Evolutionary conservation across 805 yeast genomes (phyloP), one percentile per base, ranked within the genome.

Genomic region (Barnettozyma wickerhamii): DNA sequence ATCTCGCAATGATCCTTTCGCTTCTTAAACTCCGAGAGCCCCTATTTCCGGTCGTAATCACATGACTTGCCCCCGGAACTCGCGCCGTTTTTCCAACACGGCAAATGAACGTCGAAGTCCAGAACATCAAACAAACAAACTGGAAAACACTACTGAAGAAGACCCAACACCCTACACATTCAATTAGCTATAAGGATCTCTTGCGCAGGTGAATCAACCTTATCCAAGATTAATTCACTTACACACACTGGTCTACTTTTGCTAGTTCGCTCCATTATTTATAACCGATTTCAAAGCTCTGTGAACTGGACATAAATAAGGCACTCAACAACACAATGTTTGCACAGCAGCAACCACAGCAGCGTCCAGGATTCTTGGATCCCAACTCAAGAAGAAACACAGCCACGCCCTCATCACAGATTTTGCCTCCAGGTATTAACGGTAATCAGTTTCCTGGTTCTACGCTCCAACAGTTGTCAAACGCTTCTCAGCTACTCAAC

Each of bases 311-410:
- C 12, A n/a, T 9, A 29, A 29, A 29, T 29, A 13, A 13, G 7
- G 18, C 17, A 15, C 5, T n/a, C n/a, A n/a, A n/a, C n/a, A n/a
- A n/a, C 13, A n/a, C 17, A 19, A 32, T 35, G 38, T 35, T 24
- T 18, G 18, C 38, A 6, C 36, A 24, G 13, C 29, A 39, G 19
- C 23, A 17, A 13, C 33, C 20, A 17, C 53, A 46, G 31, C 55
- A 46, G 32, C 58, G 53, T 39, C 45, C 50, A 17, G 45, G 46
- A 15, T 53, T 49, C 24, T 19, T 35, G 36, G 49, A 34, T 28
- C 43, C 43, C 4, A 39, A 31, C 15, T 35, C 13, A 31, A 36
- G 44, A 42, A 40, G 46, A 26, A 30, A n/a, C 5, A 24, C 42
- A n/a, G 32, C 35, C 6, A 42, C 43, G 10, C 43, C 41, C n/a